A percentile compares a stretch with the other conserved stretches of the same genome.
phyloP scores from a whole-genome alignment of 1,284 basidiomycete genomes.

The Tilletiaria anomala region DNA sequence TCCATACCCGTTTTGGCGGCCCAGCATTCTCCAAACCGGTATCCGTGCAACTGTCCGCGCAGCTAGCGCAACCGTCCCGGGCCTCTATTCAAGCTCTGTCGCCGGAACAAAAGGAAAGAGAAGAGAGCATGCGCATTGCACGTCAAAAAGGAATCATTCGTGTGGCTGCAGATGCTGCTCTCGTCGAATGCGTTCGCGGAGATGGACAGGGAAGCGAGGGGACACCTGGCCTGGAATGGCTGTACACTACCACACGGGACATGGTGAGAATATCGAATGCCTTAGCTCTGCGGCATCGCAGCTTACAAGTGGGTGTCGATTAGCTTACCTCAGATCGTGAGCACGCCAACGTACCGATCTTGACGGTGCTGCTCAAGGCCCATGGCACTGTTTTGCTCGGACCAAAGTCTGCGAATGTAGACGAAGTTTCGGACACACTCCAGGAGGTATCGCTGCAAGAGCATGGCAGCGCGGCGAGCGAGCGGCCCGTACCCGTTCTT shows the following conservation, averaged over 20 bases:
- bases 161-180: conserved; percentile 72
- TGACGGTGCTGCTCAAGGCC: conserved; percentile 68
- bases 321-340: conserved; percentile 56
- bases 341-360: conserved; percentile 66
- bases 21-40: conserved; percentile 59
- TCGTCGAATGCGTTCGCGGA: conserved; percentile 53
- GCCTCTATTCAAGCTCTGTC: conserved; percentile 46
- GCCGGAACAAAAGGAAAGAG: conserved; percentile 78
- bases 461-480: too few relatives aligned
- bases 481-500: not conserved
- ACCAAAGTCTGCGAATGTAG: not conserved
- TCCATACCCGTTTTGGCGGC: conserved; percentile 73
- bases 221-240: conserved; percentile 49
- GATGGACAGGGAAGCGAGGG: conserved; percentile 4
- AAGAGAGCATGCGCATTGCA: conserved; percentile 63
- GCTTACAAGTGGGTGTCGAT: too few relatives aligned
- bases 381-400: conserved; percentile 65
- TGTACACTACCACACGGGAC: conserved; percentile 33
- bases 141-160: conserved; percentile 74
- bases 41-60: conserved; percentile 51
- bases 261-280: too few relatives aligned
- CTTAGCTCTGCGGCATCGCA: too few relatives aligned
- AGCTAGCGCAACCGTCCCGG: conserved; percentile 47
- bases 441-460: too few relatives aligned
- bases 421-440: not conserved